A percentile compares a stretch with the other conserved stretches of the same genome.
These are phyloP conservation scores for Diplodia intermedia DNA, from an alignment of 2,329 filamentous ascomycete genomes.

Conservation along the genomic window DNA sequence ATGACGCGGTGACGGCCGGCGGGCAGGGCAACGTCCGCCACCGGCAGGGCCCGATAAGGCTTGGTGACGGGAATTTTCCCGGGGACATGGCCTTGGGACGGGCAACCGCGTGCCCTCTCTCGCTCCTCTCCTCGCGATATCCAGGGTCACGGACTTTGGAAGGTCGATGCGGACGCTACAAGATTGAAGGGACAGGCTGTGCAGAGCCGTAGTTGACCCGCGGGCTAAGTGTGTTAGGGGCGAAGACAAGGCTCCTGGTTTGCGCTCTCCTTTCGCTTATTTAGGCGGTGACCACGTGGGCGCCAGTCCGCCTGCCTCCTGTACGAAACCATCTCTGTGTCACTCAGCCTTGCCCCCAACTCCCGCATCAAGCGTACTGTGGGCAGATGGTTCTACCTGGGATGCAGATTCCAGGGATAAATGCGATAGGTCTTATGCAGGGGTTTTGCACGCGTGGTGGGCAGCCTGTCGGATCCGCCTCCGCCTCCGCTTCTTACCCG, in stretches of 20 bases:
- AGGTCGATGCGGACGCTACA: not conserved
- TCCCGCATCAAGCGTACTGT: conserved; percentile 10
- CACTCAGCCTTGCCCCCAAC: not conserved
- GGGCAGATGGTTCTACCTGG: not conserved
- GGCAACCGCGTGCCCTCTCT: conserved; percentile 26
- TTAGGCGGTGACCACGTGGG: conserved; percentile 27
- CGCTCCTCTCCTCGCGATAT: not conserved
- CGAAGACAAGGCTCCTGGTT: conserved; percentile 15
- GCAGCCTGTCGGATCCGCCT: conserved; percentile 16
- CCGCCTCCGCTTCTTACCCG: conserved; percentile 10
- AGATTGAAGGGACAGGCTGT: conserved; percentile 22
- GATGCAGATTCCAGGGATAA: not conserved
- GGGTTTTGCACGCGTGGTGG: conserved; percentile 5
- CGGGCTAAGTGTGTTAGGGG: conserved; percentile 12
- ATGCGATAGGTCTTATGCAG: conserved; percentile 23
- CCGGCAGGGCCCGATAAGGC: conserved; percentile 38
- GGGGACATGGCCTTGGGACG: conserved; percentile 46
- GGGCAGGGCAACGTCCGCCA: conserved; percentile 34
- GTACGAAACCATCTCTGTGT: conserved; percentile 20
- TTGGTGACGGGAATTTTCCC: conserved; percentile 39
- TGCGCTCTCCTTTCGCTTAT: conserved; percentile 29
- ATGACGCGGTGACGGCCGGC: conserved; percentile 32
- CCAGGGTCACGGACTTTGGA: not conserved
- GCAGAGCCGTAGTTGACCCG: conserved; percentile 8
- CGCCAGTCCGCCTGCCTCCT: conserved; percentile 27